Base-by-base conservation (phyloP, 106 monocot species). In the Triglochin maritima region DNA sequence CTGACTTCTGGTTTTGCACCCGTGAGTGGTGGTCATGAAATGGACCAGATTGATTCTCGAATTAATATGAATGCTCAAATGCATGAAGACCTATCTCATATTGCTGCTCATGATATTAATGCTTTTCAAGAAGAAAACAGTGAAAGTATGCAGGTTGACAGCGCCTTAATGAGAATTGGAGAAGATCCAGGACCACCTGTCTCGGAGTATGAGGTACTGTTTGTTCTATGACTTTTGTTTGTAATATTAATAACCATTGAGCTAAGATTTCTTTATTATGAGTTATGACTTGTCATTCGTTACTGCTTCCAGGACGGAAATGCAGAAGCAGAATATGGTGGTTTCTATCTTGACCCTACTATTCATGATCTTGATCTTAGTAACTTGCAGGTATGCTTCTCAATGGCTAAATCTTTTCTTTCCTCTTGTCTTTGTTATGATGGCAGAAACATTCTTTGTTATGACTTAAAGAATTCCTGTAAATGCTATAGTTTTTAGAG, bases 191-290 rank as follows among this genome's bases (percentile, higher is more conserved):
- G 66, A 70, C 56, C 58, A 71, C 66, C 67, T 55, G 58, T 72
- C 41, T 76, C 75, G 59, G 94, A 87, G 63, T 81, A 79, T 78
- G 87, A 90, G 87, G 95, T 90, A 82, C 13, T 62, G 41, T 44
- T 62, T 46, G 13, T 64, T 15, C 9, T 64, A 48, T 16, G 3
- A 64, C 47, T n/a, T 14, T 10, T 62, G 62, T 0, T 29, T 29
- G 29, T 29, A 29, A 29, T 29, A 43, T 54, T 47, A 29, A 70
- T 52, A 60, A 74, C 45, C 69, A 72, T 48, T 64, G 67, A 51
- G 72, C 58, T 17, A 66, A 76, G 68, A 15, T 60, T 60, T 69
- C 29, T 29, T 54, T 6, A 53, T 46, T 12, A 29, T 10, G 29
- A 29, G 29, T 64, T 46, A n/a, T 72, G 11, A 52, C 11, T 52